Percentiles rank a stretch among this genome's conserved stretches.
Conservation (phyloP, 2,329 filamentous ascomycete species). For the Xylaria digitata region DNA sequence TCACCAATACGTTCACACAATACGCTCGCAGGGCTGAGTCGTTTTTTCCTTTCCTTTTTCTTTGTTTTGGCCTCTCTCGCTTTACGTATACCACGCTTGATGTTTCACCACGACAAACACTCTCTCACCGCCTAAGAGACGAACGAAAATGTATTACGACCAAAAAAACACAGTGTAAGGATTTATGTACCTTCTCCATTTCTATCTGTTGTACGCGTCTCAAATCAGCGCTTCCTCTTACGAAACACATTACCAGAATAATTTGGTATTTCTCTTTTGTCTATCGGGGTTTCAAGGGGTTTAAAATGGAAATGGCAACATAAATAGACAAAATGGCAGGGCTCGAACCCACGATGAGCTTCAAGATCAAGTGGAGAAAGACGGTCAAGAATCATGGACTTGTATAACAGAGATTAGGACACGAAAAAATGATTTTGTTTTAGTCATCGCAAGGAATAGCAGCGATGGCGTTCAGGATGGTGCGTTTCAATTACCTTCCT, state of each 20-base stretch:
- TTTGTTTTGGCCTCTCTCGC: background rate
- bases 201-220: background rate
- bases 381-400: background rate
- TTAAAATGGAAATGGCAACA: background rate
- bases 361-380: background rate
- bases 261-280: slow-evolving; percentile 1
- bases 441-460: background rate
- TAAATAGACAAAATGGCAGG: slow-evolving; percentile 1
- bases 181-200: slow-evolving; percentile 7
- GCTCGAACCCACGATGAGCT: background rate
- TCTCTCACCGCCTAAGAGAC: slow-evolving; percentile 1
- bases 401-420: slow-evolving; percentile 7
- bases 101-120: slow-evolving; percentile 24
- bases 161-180: slow-evolving; percentile 14
- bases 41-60: background rate
- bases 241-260: background rate
- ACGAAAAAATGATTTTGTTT: background rate
- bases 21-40: background rate
- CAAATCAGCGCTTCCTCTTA: slow-evolving; percentile 1
- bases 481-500: background rate
- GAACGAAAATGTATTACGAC: slow-evolving; percentile 19
- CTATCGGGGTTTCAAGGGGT: background rate
- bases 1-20: background rate
- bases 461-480: slow-evolving; percentile 5
- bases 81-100: slow-evolving; percentile 28